A percentile compares a stretch with the other conserved stretches of the same genome.
These are phyloP conservation scores for Polytrichum formosum DNA, from an alignment of 225 moss, liverwort and hornwort species.

Conservation along the genomic window DNA sequence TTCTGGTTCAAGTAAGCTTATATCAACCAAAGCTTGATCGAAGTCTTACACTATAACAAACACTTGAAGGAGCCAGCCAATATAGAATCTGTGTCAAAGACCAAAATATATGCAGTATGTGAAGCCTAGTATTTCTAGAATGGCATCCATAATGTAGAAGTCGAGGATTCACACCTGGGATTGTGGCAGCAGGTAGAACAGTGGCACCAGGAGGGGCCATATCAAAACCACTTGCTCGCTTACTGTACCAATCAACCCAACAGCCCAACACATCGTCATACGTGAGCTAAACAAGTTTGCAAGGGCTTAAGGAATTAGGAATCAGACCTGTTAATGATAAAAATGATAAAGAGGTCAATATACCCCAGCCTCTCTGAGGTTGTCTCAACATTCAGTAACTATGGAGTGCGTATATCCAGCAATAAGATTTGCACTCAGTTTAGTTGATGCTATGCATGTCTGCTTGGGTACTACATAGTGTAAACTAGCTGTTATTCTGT, in stretches of 20 bases:
- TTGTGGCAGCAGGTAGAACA: constrained; percentile 40
- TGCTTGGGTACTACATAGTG: no score
- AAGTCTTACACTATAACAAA: background rate
- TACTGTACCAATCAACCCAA: constrained; percentile 36
- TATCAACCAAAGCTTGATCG: background rate
- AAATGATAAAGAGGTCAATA: no score
- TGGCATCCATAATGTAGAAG: background rate
- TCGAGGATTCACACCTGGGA: constrained; percentile 56
- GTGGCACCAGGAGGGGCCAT: constrained; percentile 83
- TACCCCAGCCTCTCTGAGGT: no score
- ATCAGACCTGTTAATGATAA: no score
- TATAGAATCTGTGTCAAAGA: background rate
- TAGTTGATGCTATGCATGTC: no score
- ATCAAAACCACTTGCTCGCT: constrained; percentile 89
- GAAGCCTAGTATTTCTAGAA: background rate
- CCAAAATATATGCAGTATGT: background rate
- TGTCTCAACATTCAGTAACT: no score
- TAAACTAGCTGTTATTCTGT: no score
- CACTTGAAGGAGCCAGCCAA: background rate
- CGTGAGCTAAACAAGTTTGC: constrained; percentile 5
- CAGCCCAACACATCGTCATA: constrained; percentile 6
- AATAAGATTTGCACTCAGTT: no score
- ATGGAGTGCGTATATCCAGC: no score
- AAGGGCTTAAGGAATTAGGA: background rate
- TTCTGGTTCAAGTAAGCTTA: no score